Conservation (phyloP, 139 green algal species). For the Nannochloris sp. region DNA sequence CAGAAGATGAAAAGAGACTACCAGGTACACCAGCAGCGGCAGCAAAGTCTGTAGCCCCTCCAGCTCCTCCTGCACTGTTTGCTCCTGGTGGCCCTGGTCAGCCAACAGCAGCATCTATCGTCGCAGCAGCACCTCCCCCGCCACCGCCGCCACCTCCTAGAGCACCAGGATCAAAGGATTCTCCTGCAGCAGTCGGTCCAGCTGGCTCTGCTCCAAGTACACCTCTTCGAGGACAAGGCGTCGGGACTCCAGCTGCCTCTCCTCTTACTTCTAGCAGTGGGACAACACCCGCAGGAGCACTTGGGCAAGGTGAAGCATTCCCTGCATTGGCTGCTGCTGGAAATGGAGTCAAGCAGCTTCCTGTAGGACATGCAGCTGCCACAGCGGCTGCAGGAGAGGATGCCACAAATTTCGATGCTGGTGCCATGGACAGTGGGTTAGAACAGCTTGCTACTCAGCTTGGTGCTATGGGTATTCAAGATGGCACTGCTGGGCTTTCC, state of each 20-base stretch:
- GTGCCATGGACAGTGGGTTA: not conserved
- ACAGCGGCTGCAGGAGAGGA: not conserved
- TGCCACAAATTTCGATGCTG: not conserved
- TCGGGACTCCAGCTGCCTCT: not conserved
- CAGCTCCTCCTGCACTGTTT: not conserved
- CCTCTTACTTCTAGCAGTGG: not conserved
- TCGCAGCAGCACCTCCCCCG: not conserved
- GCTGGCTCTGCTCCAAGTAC: not conserved
- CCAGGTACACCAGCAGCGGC: not conserved
- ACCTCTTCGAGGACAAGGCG: not conserved
- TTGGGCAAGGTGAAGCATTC: not conserved
- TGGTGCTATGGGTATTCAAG: constrained; percentile 17
- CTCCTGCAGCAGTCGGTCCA: no score
- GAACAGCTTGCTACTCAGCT: not conserved
- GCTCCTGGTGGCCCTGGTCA: not conserved
- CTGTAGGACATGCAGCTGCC: not conserved
- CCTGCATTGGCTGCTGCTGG: not conserved
- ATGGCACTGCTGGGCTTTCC: constrained; percentile 1
- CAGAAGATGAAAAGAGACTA: not conserved
- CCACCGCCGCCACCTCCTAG: not conserved
- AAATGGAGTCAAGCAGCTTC: not conserved
- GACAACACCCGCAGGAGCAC: not conserved
- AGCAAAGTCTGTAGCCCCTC: not conserved
- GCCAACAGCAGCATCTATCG: not conserved
- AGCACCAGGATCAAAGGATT: no score